phyloP scores from a whole-genome alignment of 148 eudicot species.

The Fagopyrum homotropicum region DNA sequence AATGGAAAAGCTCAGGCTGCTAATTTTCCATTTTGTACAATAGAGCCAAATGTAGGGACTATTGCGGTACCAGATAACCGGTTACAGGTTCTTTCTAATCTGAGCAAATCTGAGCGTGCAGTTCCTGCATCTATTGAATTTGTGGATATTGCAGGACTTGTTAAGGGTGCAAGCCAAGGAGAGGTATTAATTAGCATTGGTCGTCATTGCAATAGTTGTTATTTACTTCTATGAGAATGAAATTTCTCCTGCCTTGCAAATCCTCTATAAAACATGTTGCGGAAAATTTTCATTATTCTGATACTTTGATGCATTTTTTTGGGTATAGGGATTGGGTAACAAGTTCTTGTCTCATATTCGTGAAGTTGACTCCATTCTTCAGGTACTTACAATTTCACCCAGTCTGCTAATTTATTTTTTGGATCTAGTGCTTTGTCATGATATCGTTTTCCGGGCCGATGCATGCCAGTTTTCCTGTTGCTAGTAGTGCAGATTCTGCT shows the following conservation, averaged over 20 bases:
- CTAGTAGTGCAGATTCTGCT: neutral
- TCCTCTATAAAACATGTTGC: neutral
- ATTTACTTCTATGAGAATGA: neutral
- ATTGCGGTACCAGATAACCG: slow-evolving; percentile 95
- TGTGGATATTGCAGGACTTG: slow-evolving; percentile 98
- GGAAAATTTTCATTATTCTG: slow-evolving; percentile 11
- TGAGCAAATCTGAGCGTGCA: slow-evolving; percentile 79
- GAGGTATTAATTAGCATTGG: slow-evolving; percentile 48
- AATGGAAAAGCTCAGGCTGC: slow-evolving; percentile 99
- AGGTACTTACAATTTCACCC: slow-evolving; percentile 35
- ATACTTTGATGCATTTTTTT: neutral
- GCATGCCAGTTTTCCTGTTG: neutral
- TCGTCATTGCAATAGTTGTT: neutral
- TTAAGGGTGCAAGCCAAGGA: slow-evolving; percentile 98
- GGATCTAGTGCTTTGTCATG: neutral
- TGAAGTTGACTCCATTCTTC: slow-evolving; percentile 96
- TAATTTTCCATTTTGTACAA: slow-evolving; percentile 93
- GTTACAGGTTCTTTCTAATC: slow-evolving; percentile 71
- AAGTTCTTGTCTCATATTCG: slow-evolving; percentile 96
- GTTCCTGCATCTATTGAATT: slow-evolving; percentile 94
- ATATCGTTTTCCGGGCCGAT: neutral
- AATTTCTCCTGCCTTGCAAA: neutral
- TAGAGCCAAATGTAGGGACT: slow-evolving; percentile 93
- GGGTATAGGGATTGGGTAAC: slow-evolving; percentile 87
- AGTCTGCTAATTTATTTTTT: neutral